Base-by-base conservation (phyloP, 257 asterid species). In the Nicotiana undulata region DNA sequence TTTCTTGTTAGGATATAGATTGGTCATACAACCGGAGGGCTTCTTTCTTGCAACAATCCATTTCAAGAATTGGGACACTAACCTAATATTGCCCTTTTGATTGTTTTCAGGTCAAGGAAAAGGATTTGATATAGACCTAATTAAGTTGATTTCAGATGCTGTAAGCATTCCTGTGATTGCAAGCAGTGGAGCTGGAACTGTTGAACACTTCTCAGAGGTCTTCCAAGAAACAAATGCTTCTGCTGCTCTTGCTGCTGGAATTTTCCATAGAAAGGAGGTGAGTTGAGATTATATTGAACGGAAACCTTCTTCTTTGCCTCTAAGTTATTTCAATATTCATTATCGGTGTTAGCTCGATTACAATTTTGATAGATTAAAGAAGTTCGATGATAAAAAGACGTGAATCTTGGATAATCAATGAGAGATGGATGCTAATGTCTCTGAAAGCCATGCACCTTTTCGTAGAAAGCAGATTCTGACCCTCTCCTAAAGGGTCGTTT, bases 221-320 rank as follows among this genome's bases (percentile, higher is more conserved):
- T 93, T 95, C 90, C 83, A 81, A 10, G 81, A 90, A 86, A 95
- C 99, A 84, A 93, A 90, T 84, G 99, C 98, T 22, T 95, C 99
- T 80, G 98, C 99, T 83, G 98, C 98, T 84, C 97, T 95, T 85
- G 99, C 98, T 87, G 99, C 98, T 74, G 98, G 99, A 81, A 93
- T 95, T 83, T 95, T 95, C 89, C 98, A 95, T 22, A 86, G 99
- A 28, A 95, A 92, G 84, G 97, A 93, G 99, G 99, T 95, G 87
- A 28, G 8, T 5, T 82, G 78, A 8, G 46, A 24, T 40, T 72
- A 46, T 46, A 72, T 46, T 44, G 22, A 44, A 70, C 34, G 6
- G 44, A 3, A 5, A 4, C 28, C 32, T 70, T 70, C 37, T 32
- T 31, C 7, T 32, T 8, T 66, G 16, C 75, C 52, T 64, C 16